phyloP scores from a whole-genome alignment of 805 yeast genomes.

The Candida suzukii region DNA sequence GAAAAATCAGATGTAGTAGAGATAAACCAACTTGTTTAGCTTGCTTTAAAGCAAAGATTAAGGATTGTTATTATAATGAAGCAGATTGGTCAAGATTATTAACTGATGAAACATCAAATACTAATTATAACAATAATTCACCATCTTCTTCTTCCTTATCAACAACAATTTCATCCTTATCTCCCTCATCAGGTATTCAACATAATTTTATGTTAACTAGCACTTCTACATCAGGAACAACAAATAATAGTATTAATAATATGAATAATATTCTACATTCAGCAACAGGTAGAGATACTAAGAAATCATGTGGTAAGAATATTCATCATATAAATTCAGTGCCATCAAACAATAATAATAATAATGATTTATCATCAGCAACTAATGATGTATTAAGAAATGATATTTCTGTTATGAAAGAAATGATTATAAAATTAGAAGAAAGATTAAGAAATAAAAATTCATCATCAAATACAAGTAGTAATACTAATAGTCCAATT shows the following conservation, averaged over 20 bases:
- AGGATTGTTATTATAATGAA: background rate
- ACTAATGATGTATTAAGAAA: background rate
- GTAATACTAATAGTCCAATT: no score
- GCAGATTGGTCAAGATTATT: background rate
- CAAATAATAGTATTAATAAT: no score
- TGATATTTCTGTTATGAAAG: background rate
- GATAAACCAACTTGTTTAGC: slow-evolving; percentile 27
- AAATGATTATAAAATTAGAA: background rate
- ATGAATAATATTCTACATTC: no score
- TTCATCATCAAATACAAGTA: no score
- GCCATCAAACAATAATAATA: background rate
- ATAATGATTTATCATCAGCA: background rate
- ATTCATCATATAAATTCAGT: no score
- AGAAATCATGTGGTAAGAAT: no score
- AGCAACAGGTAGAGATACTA: no score
- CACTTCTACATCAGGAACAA: no score
- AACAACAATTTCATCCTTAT: no score
- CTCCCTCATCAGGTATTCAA: no score
- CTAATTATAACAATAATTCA: background rate
- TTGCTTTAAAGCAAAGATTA: slow-evolving; percentile 14
- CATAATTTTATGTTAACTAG: no score
- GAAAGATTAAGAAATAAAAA: background rate
- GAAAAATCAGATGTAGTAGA: slow-evolving; percentile 39
- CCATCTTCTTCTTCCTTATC: background rate
- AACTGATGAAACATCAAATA: background rate